Conservation (phyloP, 768 basidiomycete species). For the Termitomyces eurrhizus region DNA sequence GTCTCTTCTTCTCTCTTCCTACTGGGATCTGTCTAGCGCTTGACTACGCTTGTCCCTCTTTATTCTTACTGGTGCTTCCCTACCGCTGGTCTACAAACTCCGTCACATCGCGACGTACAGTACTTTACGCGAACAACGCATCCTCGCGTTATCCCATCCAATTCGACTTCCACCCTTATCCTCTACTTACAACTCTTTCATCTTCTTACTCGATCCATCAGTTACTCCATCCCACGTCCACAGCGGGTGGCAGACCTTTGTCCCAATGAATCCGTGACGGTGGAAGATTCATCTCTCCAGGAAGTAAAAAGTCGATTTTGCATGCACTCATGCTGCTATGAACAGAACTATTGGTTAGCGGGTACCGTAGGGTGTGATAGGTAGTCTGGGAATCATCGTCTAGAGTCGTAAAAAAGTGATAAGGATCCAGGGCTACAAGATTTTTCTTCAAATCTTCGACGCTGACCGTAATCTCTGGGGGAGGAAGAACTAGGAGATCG, state of each 20-base stretch:
- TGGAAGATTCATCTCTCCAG: constrained; percentile 35
- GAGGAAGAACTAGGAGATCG: constrained; percentile 28
- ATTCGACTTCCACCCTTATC: too few species aligned
- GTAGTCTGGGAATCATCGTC: constrained; percentile 29
- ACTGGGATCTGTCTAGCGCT: too few species aligned
- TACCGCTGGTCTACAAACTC: too few species aligned
- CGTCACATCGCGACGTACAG: too few species aligned
- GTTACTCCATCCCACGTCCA: too few species aligned
- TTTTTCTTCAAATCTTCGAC: constrained; percentile 30
- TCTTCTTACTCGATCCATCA: too few species aligned
- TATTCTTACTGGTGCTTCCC: too few species aligned
- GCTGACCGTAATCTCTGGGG: constrained; percentile 12
- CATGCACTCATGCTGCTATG: constrained; percentile 25
- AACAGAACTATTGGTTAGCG: constrained; percentile 8
- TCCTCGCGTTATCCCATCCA: too few species aligned
- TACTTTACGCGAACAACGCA: too few species aligned
- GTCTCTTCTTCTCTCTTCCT: too few species aligned
- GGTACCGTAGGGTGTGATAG: constrained; percentile 38
- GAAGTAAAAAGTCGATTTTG: constrained; percentile 41
- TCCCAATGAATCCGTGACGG: constrained; percentile 16
- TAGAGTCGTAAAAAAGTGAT: constrained; percentile 33
- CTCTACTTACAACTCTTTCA: too few species aligned
- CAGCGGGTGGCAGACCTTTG: constrained; percentile 18
- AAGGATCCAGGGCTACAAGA: constrained; percentile 25
- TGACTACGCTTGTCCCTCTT: too few species aligned